These are phyloP conservation scores for Carpinus fangiana DNA, from an alignment of 306 rosid species.

Conservation along the genomic window DNA sequence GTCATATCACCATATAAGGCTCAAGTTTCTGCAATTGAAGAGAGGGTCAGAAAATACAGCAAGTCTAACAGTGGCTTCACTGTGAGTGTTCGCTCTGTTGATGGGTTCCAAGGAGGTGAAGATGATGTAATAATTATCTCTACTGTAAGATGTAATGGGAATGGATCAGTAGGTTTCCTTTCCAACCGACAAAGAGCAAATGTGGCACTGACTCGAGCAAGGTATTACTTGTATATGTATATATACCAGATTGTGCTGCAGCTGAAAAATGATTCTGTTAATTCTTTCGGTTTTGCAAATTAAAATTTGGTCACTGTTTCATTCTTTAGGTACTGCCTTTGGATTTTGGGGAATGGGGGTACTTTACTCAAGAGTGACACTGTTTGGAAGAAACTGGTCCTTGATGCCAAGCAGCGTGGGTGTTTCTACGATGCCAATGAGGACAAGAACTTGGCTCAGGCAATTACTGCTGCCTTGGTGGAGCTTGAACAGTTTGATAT, in stretches of 20 bases:
- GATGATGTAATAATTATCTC: constrained; percentile 53
- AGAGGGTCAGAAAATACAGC: constrained; percentile 33
- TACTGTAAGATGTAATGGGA: constrained; percentile 41
- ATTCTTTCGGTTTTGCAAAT: background rate
- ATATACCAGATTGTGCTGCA: background rate
- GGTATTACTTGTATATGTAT: constrained; percentile 29
- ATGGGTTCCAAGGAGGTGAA: constrained; percentile 75
- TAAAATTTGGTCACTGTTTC: background rate
- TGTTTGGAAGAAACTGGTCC: constrained; percentile 44
- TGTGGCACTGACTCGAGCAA: constrained; percentile 62
- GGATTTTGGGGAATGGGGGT: constrained; percentile 54
- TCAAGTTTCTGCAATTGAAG: constrained; percentile 51
- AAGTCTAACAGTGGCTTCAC: constrained; percentile 28
- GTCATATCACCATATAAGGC: constrained; percentile 68
- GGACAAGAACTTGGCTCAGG: constrained; percentile 40
- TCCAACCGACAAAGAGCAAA: constrained; percentile 51
- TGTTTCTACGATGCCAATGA: constrained; percentile 50
- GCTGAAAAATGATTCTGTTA: no score
- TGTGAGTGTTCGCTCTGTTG: constrained; percentile 56
- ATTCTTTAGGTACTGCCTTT: constrained; percentile 43
- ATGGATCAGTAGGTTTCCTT: constrained; percentile 54
- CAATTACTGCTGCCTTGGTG: constrained; percentile 30
- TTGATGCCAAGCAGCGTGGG: constrained; percentile 39
- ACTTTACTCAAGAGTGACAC: constrained; percentile 36
- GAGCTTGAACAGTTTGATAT: constrained; percentile 31